phyloP scores from a whole-genome alignment of 2,329 filamentous ascomycete species.

The Cytospora chrysosperma region DNA sequence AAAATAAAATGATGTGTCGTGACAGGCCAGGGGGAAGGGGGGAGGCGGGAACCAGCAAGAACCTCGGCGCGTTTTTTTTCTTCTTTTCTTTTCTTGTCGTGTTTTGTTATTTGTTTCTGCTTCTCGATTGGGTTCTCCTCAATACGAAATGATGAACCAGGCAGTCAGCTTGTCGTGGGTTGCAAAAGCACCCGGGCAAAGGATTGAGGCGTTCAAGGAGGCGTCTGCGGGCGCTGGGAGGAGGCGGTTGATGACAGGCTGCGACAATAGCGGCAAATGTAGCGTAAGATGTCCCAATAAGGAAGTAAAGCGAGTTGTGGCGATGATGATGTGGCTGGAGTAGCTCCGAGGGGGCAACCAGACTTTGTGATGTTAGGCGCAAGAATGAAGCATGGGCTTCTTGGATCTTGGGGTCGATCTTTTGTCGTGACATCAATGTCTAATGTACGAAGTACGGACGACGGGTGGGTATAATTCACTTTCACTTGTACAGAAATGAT shows the following conservation, averaged over 20 bases:
- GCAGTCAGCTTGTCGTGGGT: neutral
- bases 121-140: neutral
- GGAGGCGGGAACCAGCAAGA: neutral
- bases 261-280: conserved; percentile 1
- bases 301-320: conserved; percentile 15
- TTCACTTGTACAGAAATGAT: neutral
- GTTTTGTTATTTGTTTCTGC: neutral
- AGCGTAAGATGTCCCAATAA: neutral
- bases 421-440: neutral
- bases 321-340: conserved; percentile 1
- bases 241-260: conserved; percentile 9
- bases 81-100: no score
- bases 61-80: neutral
- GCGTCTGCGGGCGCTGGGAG: neutral
- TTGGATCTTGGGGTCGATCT: neutral
- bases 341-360: conserved; percentile 3
- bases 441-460: neutral
- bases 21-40: conserved; percentile 3
- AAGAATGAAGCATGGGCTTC: neutral
- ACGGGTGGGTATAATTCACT: neutral
- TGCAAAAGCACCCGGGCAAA: neutral
- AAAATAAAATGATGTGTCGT: conserved; percentile 4
- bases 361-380: neutral
- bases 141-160: neutral
- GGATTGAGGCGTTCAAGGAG: conserved; percentile 3